Evolutionary conservation across 371 early-diverging fungal genomes (phyloP).

Genomic region (Mortierella sp.): DNA sequence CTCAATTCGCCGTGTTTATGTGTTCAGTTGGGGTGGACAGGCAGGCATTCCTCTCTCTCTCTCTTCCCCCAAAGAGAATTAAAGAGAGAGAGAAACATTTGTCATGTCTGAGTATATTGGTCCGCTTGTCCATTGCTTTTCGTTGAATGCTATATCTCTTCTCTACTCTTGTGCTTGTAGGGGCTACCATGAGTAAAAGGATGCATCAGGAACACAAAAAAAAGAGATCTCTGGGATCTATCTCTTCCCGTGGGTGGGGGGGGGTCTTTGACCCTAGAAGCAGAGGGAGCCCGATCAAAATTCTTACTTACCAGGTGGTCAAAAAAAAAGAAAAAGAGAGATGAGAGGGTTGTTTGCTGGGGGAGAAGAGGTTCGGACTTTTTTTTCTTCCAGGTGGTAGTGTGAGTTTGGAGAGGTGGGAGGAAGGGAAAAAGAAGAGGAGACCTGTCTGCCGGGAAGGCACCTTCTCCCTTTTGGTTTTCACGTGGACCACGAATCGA

Average conservation of each 20-base stretch:
- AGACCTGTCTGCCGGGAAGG: not conserved
- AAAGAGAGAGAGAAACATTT: not conserved
- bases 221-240: not conserved
- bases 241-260: not conserved
- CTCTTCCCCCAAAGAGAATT: not conserved
- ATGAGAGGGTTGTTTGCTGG: conserved; percentile 2
- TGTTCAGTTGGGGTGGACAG: not conserved
- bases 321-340: not conserved
- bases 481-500: conserved; percentile 9
- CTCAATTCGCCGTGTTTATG: not conserved
- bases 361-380: not conserved
- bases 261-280: not conserved
- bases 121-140: not conserved
- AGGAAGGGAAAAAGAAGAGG: not conserved
- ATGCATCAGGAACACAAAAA: not conserved
- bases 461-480: not conserved
- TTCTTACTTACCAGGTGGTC: not conserved
- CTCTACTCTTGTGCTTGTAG: not conserved
- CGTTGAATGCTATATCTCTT: not conserved
- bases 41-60: not conserved
- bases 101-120: not conserved
- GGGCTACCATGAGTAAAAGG: not conserved
- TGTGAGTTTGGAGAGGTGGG: not conserved
- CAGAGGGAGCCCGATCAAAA: not conserved
- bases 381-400: not conserved